A percentile compares a stretch with the other conserved stretches of the same genome.
These are phyloP conservation scores for Prinsepia uniflora DNA, from an alignment of 306 rosid species.

Conservation along the genomic window DNA sequence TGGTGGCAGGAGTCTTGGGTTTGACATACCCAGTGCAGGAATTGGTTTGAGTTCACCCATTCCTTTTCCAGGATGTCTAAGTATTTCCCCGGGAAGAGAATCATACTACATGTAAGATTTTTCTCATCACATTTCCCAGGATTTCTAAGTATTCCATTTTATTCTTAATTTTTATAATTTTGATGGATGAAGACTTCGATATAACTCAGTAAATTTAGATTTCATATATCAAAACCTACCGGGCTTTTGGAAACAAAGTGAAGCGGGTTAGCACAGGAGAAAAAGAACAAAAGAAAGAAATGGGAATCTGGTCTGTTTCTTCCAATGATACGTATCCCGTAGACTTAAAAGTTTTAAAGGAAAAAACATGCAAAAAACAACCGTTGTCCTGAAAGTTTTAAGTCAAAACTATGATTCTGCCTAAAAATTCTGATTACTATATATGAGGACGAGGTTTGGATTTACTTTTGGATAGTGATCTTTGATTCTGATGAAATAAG, in stretches of 20 bases:
- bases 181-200: neutral
- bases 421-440: neutral
- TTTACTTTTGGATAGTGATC: no score
- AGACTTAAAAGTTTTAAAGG: no score
- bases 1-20: slow-evolving; percentile 28
- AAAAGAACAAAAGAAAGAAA: neutral
- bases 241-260: neutral
- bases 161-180: neutral
- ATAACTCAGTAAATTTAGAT: neutral
- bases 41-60: slow-evolving; percentile 49
- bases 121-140: slow-evolving; percentile 14
- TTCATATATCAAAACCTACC: neutral
- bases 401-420: neutral
- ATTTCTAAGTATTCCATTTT: neutral
- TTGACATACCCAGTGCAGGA: slow-evolving; percentile 26
- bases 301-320: no score
- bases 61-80: slow-evolving; percentile 43
- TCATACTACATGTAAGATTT: slow-evolving; percentile 61
- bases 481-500: no score
- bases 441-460: no score
- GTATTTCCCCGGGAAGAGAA: slow-evolving; percentile 36
- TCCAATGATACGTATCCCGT: no score
- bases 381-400: neutral
- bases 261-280: neutral
- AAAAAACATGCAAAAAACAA: no score